These are phyloP conservation scores for Carex kokanica DNA, from an alignment of 176 grass and related monocot genomes.

Conservation along the genomic window DNA sequence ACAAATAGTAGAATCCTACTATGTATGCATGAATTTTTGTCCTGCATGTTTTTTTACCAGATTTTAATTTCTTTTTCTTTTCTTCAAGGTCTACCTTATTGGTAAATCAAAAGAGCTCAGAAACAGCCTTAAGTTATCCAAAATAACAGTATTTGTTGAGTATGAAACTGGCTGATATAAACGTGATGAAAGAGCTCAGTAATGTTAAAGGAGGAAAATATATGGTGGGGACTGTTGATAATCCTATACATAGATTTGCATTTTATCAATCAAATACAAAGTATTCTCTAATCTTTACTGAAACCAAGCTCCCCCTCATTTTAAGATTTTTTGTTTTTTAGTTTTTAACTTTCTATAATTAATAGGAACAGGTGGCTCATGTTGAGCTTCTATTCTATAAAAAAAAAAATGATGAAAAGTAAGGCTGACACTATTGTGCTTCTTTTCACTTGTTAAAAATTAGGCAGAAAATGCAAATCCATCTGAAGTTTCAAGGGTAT, in stretches of 20 bases:
- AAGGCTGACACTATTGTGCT: neutral
- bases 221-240: neutral
- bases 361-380: neutral
- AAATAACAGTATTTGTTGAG: neutral
- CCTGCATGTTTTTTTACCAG: neutral
- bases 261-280: too few species aligned
- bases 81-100: neutral
- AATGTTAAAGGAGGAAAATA: neutral
- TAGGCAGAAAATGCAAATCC: conserved; percentile 61
- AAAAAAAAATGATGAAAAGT: neutral
- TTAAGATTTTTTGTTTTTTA: neutral
- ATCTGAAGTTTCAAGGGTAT: conserved; percentile 59
- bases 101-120: neutral
- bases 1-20: neutral
- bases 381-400: neutral
- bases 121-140: neutral
- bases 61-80: neutral
- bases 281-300: neutral
- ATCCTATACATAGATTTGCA: too few species aligned
- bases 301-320: neutral
- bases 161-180: neutral
- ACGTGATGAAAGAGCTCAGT: neutral
- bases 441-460: neutral
- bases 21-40: neutral
- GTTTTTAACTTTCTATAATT: neutral